phyloP scores from a whole-genome alignment of 495 filamentous ascomycete genomes.

The Aspergillus baeticus region DNA sequence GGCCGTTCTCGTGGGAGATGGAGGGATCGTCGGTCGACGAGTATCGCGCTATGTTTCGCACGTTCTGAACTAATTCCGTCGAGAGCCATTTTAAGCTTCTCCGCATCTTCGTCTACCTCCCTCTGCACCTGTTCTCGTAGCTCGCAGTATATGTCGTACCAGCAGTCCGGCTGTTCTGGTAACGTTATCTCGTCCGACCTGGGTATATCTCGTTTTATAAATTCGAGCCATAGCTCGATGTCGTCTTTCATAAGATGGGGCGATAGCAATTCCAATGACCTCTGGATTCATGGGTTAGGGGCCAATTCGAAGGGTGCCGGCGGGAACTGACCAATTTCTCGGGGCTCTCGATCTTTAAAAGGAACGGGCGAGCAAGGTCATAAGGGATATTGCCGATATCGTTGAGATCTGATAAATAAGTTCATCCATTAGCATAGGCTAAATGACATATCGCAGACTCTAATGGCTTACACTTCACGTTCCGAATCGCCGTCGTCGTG shows the following conservation, averaged over 20 bases:
- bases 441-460: not conserved
- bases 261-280: constrained; percentile 59
- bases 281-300: constrained; percentile 27
- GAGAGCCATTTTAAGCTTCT: constrained; percentile 47
- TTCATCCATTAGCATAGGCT: not conserved
- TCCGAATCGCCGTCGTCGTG: constrained; percentile 44
- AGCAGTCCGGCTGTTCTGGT: constrained; percentile 56
- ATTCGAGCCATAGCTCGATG: constrained; percentile 63
- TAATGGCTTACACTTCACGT: constrained; percentile 42
- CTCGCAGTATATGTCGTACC: constrained; percentile 64
- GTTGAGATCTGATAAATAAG: constrained; percentile 41
- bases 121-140: constrained; percentile 42
- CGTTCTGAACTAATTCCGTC: constrained; percentile 49
- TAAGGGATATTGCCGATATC: constrained; percentile 69
- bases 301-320: not conserved
- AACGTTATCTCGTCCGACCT: constrained; percentile 55
- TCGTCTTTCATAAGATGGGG: constrained; percentile 63
- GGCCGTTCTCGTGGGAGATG: constrained; percentile 28
- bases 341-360: constrained; percentile 63
- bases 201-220: constrained; percentile 69
- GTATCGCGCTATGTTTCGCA: constrained; percentile 45
- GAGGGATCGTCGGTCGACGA: constrained; percentile 34
- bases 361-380: constrained; percentile 54
- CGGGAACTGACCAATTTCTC: constrained; percentile 55
- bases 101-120: constrained; percentile 48